phyloP scores from a whole-genome alignment of 2,329 filamentous ascomycete genomes.

The Colletotrichum siamense region DNA sequence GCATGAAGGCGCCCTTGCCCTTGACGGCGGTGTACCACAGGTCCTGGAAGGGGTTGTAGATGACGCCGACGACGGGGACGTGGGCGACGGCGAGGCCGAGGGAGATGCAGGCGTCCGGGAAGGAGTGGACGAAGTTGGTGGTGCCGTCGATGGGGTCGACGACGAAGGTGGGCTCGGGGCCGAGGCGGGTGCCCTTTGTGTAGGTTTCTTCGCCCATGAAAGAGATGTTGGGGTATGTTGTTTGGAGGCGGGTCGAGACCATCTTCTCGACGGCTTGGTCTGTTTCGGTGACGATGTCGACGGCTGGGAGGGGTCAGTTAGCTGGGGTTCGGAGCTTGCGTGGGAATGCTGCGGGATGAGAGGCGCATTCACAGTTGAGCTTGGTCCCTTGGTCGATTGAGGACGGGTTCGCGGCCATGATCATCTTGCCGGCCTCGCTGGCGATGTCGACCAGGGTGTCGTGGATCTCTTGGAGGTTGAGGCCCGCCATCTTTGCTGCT shows the following conservation, averaged over 20 bases:
- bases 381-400: slow-evolving; percentile 65
- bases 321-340: background rate
- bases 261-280: slow-evolving; percentile 70
- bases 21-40: slow-evolving; percentile 72
- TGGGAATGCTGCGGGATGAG: background rate
- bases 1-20: slow-evolving; percentile 69
- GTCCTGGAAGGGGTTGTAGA: slow-evolving; percentile 80
- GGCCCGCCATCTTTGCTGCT: slow-evolving; percentile 50
- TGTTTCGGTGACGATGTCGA: slow-evolving; percentile 72
- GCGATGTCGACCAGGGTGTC: slow-evolving; percentile 66
- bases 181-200: slow-evolving; percentile 67
- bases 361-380: slow-evolving; percentile 61
- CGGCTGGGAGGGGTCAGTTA: slow-evolving; percentile 47
- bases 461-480: slow-evolving; percentile 67
- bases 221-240: slow-evolving; percentile 59
- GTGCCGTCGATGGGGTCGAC: slow-evolving; percentile 85
- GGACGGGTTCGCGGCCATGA: slow-evolving; percentile 64
- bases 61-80: slow-evolving; percentile 71
- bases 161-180: slow-evolving; percentile 75
- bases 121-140: slow-evolving; percentile 81
- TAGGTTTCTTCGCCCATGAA: slow-evolving; percentile 84
- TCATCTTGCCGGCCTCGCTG: slow-evolving; percentile 69
- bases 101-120: slow-evolving; percentile 78
- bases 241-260: slow-evolving; percentile 58
- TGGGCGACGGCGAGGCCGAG: slow-evolving; percentile 72